These are phyloP conservation scores for Acer yangbiense DNA, from an alignment of 345 rosid genomes.

Conservation along the genomic window DNA sequence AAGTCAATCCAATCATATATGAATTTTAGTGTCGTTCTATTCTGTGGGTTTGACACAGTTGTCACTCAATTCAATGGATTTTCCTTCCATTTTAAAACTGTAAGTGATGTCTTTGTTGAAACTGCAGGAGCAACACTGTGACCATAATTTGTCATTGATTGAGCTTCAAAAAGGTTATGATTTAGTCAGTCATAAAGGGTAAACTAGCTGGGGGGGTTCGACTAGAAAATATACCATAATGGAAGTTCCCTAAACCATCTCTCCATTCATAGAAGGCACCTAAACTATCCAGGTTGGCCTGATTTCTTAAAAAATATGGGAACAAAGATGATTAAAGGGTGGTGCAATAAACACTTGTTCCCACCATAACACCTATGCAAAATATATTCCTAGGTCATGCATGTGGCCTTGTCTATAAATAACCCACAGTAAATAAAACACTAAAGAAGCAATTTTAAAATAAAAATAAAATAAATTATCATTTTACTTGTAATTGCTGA, in stretches of 20 bases:
- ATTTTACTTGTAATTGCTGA: slow-evolving; percentile 86
- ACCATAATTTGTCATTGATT: neutral
- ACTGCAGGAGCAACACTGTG: neutral
- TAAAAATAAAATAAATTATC: neutral
- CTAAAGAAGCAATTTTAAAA: neutral
- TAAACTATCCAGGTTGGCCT: neutral
- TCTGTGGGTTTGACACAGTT: neutral
- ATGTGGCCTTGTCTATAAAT: neutral
- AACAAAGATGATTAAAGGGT: neutral
- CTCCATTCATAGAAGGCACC: neutral
- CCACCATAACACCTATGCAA: neutral
- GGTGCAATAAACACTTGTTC: neutral
- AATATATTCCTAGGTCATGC: neutral
- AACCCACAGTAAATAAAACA: neutral
- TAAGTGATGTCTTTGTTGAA: neutral
- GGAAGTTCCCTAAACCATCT: neutral
- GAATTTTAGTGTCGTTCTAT: too few species aligned
- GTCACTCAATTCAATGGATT: neutral
- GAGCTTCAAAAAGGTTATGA: neutral
- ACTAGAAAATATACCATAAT: neutral
- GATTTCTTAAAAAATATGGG: neutral
- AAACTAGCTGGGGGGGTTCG: too few species aligned
- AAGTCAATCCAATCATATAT: neutral
- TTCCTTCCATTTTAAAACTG: neutral
- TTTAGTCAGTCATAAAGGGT: neutral